These are phyloP conservation scores for Xylona heveae DNA, from an alignment of 495 filamentous ascomycete species.

Conservation along the genomic window DNA sequence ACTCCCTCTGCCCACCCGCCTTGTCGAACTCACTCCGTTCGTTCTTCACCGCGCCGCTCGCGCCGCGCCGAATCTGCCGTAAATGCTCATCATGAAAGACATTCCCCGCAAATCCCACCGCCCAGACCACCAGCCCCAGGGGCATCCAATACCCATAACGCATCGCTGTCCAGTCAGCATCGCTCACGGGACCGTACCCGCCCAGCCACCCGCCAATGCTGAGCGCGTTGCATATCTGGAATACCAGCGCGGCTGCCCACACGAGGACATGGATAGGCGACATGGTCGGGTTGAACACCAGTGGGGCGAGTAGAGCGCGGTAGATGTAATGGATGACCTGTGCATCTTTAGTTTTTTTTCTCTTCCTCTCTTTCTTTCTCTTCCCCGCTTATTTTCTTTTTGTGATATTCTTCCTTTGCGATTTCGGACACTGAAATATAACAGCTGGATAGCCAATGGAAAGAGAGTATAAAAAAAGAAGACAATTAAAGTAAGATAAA, in stretches of 20 bases:
- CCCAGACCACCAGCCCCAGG: slow-evolving; percentile 39
- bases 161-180: slow-evolving; percentile 29
- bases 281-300: slow-evolving; percentile 70
- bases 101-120: slow-evolving; percentile 55
- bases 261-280: slow-evolving; percentile 40
- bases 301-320: slow-evolving; percentile 62
- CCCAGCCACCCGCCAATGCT: slow-evolving; percentile 63
- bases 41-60: slow-evolving; percentile 19
- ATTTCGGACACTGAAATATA: no score
- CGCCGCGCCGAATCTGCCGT: slow-evolving; percentile 47
- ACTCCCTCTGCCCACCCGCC: slow-evolving; percentile 13
- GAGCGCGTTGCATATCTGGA: slow-evolving; percentile 54
- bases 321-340: slow-evolving; percentile 63
- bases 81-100: slow-evolving; percentile 67
- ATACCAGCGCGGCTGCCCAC: slow-evolving; percentile 2
- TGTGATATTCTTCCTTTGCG: no score
- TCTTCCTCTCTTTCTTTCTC: no score
- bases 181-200: slow-evolving; percentile 46
- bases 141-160: slow-evolving; percentile 7
- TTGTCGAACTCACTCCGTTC: slow-evolving; percentile 22
- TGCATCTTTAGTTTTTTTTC: slow-evolving; percentile 16
- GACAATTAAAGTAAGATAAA: slow-evolving; percentile 3
- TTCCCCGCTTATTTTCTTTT: no score
- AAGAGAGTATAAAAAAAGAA: slow-evolving; percentile 14
- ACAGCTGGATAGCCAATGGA: no score